Evolutionary conservation across 2,329 filamentous ascomycete genomes (phyloP), one percentile per base, ranked within the genome.

Genomic region (Fusarium lateritium): DNA sequence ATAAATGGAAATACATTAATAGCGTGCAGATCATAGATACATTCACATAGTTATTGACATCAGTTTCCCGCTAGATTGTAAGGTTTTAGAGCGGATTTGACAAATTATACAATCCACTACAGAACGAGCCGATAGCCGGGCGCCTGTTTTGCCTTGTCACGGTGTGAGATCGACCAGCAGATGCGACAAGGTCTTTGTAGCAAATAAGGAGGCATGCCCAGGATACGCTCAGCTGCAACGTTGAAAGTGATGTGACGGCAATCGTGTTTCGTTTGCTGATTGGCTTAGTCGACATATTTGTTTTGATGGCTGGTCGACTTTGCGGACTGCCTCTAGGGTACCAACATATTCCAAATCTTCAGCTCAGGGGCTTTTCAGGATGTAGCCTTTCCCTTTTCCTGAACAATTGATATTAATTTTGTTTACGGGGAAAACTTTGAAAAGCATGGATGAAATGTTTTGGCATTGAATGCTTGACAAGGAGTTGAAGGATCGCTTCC

Each of bases 401-500:
- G 9, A 42, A 52, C 6, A 34, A 31, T 34, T 17, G n/a, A 21
- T 42, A 26, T 34, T 8, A 15, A 22, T 36, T 21, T 53, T 43
- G 26, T 53, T 51, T 44, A 38, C 21, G 17, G 42, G 10, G 13
- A 33, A 9, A 38, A 38, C 8, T 19, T 43, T 49, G 15, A 31
- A 49, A 10, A 15, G 11, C 36, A 10, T 31, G 11, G 14, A 10
- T 28, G 31, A 59, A 22, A 46, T 38, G 5, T 56, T 21, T 44
- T 13, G 17, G 26, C 39, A 33, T n/a, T 28, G 28, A 15, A 34
- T 40, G 24, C 19, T 56, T 33, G 15, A 36, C 13, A 49, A 52
- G 50, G 46, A 45, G 58, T 64, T 65, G 57, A 62, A 70, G 63
- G 60, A 70, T 70, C 56, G 51, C 42, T 36, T 65, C 44, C 44